These are phyloP conservation scores for Fragilariopsis cylindrus DNA, from an alignment of 108 stramenopile genomes.

Conservation along the genomic window DNA sequence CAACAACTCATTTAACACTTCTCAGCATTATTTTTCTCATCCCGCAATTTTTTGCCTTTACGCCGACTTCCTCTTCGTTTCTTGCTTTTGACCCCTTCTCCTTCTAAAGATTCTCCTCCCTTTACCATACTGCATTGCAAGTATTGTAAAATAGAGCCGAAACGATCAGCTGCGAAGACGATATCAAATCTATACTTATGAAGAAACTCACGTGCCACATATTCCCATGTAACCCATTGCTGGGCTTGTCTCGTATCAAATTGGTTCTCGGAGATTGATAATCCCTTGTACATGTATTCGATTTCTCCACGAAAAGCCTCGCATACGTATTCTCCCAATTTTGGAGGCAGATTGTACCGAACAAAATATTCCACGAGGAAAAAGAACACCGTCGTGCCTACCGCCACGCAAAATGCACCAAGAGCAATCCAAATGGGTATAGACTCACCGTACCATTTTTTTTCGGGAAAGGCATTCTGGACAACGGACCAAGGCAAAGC, in stretches of 20 bases:
- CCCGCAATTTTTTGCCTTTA: neutral
- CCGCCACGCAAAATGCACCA: constrained; percentile 4
- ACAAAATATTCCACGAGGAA: constrained; percentile 26
- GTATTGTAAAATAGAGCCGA: constrained; percentile 33
- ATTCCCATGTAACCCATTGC: constrained; percentile 36
- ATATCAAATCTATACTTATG: constrained; percentile 38
- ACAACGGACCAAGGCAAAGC: constrained; percentile 25
- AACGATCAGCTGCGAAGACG: constrained; percentile 35
- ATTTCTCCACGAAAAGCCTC: constrained; percentile 34
- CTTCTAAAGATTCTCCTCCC: neutral
- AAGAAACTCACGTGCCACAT: constrained; percentile 37
- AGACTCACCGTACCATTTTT: neutral
- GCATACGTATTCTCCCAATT: constrained; percentile 22
- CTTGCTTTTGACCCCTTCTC: too few species aligned
- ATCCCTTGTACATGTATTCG: constrained; percentile 2
- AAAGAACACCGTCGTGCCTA: constrained; percentile 14
- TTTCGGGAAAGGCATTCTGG: constrained; percentile 2
- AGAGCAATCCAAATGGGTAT: constrained; percentile 24
- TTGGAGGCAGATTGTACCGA: constrained; percentile 26
- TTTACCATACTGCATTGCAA: constrained; percentile 26
- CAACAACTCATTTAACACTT: too few species aligned
- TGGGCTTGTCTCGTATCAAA: constrained; percentile 26
- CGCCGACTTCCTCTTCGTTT: too few species aligned
- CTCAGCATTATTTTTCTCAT: neutral
- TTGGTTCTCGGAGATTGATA: constrained; percentile 12